These are phyloP conservation scores for Clarireedia homoeocarpa DNA, from an alignment of 2,329 filamentous ascomycete species.

Conservation along the genomic window DNA sequence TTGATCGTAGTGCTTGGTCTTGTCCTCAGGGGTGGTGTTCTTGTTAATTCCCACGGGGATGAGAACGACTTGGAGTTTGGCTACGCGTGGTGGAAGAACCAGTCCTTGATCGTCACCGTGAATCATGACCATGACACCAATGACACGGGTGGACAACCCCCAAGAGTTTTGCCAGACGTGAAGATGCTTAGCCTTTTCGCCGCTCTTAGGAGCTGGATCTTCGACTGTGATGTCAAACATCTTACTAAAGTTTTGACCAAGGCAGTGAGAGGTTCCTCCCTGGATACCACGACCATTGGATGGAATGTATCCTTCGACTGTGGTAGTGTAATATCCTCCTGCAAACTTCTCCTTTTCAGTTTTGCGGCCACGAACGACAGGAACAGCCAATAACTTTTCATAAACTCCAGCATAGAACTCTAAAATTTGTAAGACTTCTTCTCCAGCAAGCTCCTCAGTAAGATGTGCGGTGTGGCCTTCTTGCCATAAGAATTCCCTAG, in stretches of 20 bases:
- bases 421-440: constrained; percentile 87
- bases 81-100: constrained; percentile 83
- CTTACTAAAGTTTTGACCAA: constrained; percentile 97
- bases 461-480: constrained; percentile 78
- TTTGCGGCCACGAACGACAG: constrained; percentile 86
- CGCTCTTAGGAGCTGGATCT: constrained; percentile 65
- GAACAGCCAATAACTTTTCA: constrained; percentile 86
- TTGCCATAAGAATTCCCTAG: constrained; percentile 96
- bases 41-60: constrained; percentile 91
- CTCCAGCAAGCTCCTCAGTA: constrained; percentile 69
- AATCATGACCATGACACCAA: constrained; percentile 98
- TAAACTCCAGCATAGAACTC: constrained; percentile 90
- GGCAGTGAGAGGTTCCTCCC: constrained; percentile 80
- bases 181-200: constrained; percentile 70
- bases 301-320: constrained; percentile 93
- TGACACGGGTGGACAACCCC: constrained; percentile 94
- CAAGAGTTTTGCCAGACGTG: constrained; percentile 98
- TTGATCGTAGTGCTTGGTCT: constrained; percentile 66
- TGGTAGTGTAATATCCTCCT: constrained; percentile 93
- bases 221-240: constrained; percentile 99
- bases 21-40: constrained; percentile 74
- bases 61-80: constrained; percentile 77
- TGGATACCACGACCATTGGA: constrained; percentile 94
- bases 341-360: constrained; percentile 98
- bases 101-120: constrained; percentile 95